A percentile compares a stretch with the other conserved stretches of the same genome.
phyloP scores from a whole-genome alignment of 768 basidiomycete genomes.

The Phanerochaete sordida region DNA sequence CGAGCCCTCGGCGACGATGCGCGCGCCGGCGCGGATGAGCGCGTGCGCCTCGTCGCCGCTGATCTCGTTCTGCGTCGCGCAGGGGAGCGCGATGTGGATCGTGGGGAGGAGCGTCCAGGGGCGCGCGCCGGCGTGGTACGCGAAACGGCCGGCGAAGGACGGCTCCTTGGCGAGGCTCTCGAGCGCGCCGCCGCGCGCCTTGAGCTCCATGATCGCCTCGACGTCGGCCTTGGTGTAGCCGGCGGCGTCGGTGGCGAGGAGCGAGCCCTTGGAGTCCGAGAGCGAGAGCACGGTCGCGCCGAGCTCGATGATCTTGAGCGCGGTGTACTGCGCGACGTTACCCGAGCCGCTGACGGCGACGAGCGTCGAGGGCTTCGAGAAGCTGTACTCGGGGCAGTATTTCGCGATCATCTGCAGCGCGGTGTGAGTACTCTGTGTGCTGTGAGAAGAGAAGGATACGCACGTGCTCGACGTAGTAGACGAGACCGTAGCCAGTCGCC shows the following conservation, averaged over 20 bases:
- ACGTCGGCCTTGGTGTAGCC: slow-evolving; percentile 61
- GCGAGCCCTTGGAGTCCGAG: slow-evolving; percentile 70
- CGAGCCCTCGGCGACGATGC: slow-evolving; percentile 73
- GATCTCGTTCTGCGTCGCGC: slow-evolving; percentile 71
- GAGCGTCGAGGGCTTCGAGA: slow-evolving; percentile 41
- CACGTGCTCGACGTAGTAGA: slow-evolving; percentile 76
- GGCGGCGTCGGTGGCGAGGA: slow-evolving; percentile 45
- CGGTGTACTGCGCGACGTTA: slow-evolving; percentile 75
- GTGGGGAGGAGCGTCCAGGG: slow-evolving; percentile 66
- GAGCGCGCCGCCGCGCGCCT: slow-evolving; percentile 50
- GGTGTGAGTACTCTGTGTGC: background rate
- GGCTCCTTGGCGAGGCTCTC: slow-evolving; percentile 25
- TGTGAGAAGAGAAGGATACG: slow-evolving; percentile 13
- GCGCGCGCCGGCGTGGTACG: slow-evolving; percentile 52
- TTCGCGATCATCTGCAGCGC: slow-evolving; percentile 47
- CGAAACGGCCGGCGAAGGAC: slow-evolving; percentile 36
- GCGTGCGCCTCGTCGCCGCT: slow-evolving; percentile 66
- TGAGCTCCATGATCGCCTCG: slow-evolving; percentile 46
- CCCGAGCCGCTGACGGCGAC: slow-evolving; percentile 65
- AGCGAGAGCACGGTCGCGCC: slow-evolving; percentile 68
- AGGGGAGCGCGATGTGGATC: slow-evolving; percentile 67
- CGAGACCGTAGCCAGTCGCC: slow-evolving; percentile 69
- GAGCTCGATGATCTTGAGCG: slow-evolving; percentile 74
- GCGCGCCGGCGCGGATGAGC: slow-evolving; percentile 62
- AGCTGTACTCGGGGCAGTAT: slow-evolving; percentile 54